These are phyloP conservation scores for Thermothielavioides terrestris DNA, from an alignment of 495 filamentous ascomycete genomes.

Conservation along the genomic window DNA sequence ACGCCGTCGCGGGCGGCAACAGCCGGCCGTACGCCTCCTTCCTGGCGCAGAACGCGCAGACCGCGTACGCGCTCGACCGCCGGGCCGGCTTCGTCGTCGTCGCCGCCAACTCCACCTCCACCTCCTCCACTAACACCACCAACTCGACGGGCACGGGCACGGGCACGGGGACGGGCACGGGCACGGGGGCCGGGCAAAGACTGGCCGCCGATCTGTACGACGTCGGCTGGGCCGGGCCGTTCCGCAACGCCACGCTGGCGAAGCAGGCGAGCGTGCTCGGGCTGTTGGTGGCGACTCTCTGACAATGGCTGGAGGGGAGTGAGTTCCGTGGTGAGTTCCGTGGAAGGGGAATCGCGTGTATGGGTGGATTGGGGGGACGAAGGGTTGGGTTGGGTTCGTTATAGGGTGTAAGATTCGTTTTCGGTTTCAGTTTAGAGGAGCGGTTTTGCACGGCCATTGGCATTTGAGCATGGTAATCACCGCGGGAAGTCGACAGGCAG, in stretches of 20 bases:
- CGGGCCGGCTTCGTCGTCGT: too few species aligned
- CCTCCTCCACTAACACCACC: too few species aligned
- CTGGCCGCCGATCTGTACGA: constrained; percentile 45
- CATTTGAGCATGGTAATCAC: too few species aligned
- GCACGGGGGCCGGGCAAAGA: constrained; percentile 7
- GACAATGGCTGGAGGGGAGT: background rate
- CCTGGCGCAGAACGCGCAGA: constrained; percentile 47
- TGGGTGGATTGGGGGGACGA: too few species aligned
- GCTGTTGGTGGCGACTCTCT: constrained; percentile 37
- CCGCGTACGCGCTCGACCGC: constrained; percentile 50
- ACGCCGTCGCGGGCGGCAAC: background rate
- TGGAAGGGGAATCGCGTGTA: too few species aligned
- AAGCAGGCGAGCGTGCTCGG: constrained; percentile 55
- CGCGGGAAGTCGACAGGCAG: too few species aligned
- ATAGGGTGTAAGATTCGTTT: too few species aligned
- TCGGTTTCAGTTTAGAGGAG: too few species aligned
- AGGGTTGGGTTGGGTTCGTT: too few species aligned
- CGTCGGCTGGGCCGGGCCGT: constrained; percentile 50
- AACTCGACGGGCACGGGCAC: background rate
- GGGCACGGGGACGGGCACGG: background rate
- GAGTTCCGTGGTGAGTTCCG: background rate
- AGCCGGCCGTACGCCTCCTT: constrained; percentile 36
- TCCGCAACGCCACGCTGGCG: constrained; percentile 35
- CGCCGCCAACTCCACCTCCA: too few species aligned
- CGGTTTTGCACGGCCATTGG: too few species aligned